Evolutionary conservation across 2,329 filamentous ascomycete genomes (phyloP).

Genomic region (Aspergillaceae sp.): DNA sequence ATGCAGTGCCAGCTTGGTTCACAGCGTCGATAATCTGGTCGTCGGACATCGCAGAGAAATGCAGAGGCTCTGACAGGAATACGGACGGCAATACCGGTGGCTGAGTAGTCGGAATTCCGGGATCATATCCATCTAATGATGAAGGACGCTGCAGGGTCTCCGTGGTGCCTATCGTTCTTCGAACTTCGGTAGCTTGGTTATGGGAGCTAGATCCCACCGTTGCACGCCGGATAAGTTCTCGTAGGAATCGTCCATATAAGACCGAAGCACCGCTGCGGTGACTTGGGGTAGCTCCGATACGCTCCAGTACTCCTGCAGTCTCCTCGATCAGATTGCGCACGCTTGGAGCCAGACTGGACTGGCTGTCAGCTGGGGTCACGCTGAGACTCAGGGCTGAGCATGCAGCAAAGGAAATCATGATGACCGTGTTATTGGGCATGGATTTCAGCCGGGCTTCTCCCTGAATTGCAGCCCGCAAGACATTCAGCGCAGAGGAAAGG

Average conservation of each 20-base stretch:
- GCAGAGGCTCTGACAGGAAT: slow-evolving; percentile 46
- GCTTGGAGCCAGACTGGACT: slow-evolving; percentile 52
- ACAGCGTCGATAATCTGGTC: slow-evolving; percentile 59
- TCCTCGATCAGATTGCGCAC: slow-evolving; percentile 59
- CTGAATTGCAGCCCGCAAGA: slow-evolving; percentile 64
- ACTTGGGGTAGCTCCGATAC: slow-evolving; percentile 56
- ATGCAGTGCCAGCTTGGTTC: slow-evolving; percentile 53
- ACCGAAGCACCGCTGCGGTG: slow-evolving; percentile 61
- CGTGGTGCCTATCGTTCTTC: slow-evolving; percentile 4
- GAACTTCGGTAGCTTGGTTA: slow-evolving; percentile 3
- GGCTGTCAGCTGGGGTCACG: slow-evolving; percentile 48
- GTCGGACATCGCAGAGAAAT: slow-evolving; percentile 62
- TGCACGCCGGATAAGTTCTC: slow-evolving; percentile 39
- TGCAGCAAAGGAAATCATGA: slow-evolving; percentile 69
- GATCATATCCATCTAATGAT: slow-evolving; percentile 10
- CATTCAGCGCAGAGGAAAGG: slow-evolving; percentile 63
- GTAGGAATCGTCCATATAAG: slow-evolving; percentile 49
- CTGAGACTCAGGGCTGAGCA: slow-evolving; percentile 60
- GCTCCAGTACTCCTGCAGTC: slow-evolving; percentile 58
- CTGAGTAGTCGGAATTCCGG: slow-evolving; percentile 15
- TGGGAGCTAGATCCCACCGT: slow-evolving; percentile 14
- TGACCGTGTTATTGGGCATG: slow-evolving; percentile 70
- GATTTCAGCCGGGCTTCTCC: slow-evolving; percentile 61
- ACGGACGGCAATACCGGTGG: slow-evolving; percentile 20
- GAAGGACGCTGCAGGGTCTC: slow-evolving; percentile 9